Evolutionary conservation across 306 rosid genomes (phyloP), one percentile per base, ranked within the genome.

Genomic region (Cicer cuneatum): DNA sequence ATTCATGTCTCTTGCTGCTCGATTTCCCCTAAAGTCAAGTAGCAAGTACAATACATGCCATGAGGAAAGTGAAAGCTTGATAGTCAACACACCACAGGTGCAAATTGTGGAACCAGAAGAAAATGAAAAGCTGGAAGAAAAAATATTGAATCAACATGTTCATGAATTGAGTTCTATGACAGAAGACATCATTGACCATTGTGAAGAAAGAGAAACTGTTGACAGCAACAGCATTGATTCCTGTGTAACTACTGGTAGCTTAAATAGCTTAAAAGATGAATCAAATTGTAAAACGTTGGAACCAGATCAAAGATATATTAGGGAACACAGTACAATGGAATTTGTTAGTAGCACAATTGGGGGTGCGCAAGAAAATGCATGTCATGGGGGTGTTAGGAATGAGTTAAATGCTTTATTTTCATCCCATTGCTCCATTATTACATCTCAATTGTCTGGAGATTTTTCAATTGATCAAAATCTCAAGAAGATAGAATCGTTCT

Each of bases 1-100:
- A 66, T 95, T 81, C 78, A 90, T 95, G 98, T 84, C 99, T 13
- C 90, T 95, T 15, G 98, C 93, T 75, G 93, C 99, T 66, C 98
- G 75, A 65, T 95, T 81, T 80, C 93, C 99, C n/a, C 66, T 71
- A 51, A 86, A 83, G 52, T 63, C 86, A 41, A 80, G 72, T 69
- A 79, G 83, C 75, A 73, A 38, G 5, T 19, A 39, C 62, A 13
- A 82, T 47, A 49, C 71, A 57, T 68, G 69, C 72, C 53, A 19
- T 7, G 77, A 43, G 0, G 80, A 77, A 72, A 75, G 78, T 72
- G 64, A 69, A 38, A 68, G 70, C 73, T 48, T 78, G 59, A 24
- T 52, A 15, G 73, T 68, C 57, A 60, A 59, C 10, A 12, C 73
- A 71, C 81, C 61, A 45, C 74, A 81, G 51, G 70, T 76, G 43